phyloP scores from a whole-genome alignment of 306 rosid species.

The Abrus pulchellus region DNA sequence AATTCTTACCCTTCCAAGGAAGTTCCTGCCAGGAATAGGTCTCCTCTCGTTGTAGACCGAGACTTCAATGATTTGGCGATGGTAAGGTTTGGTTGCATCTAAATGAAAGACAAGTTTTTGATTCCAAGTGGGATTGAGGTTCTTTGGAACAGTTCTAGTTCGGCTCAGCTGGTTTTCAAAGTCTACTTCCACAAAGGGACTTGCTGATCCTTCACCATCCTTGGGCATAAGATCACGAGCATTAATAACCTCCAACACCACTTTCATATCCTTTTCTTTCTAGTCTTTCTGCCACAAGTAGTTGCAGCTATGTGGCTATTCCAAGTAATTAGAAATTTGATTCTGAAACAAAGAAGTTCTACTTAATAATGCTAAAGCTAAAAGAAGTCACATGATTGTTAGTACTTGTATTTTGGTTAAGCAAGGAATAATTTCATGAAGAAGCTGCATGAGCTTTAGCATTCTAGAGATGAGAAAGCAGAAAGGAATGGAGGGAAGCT shows the following conservation, averaged over 20 bases:
- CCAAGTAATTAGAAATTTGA: conserved; percentile 65
- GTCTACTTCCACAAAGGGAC: conserved; percentile 73
- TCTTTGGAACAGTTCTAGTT: conserved; percentile 67
- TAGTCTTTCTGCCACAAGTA: conserved; percentile 48
- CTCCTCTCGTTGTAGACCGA: conserved; percentile 64
- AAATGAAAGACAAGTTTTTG: conserved; percentile 60
- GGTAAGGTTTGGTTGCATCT: conserved; percentile 54
- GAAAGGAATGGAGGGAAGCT: conserved; percentile 31
- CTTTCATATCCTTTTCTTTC: conserved; percentile 63
- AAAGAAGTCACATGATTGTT: conserved; percentile 39
- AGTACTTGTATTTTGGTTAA: conserved; percentile 47
- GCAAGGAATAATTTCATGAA: conserved; percentile 73
- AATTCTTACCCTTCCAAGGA: conserved; percentile 80
- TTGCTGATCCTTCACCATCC: conserved; percentile 73
- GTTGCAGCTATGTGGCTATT: conserved; percentile 48
- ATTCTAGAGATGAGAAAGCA: conserved; percentile 24
- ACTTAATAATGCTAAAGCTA: conserved; percentile 49
- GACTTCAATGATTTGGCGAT: conserved; percentile 59
- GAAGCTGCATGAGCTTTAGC: conserved; percentile 57
- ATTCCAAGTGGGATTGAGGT: conserved; percentile 70
- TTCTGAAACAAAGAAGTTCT: conserved; percentile 71
- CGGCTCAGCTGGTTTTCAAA: conserved; percentile 63
- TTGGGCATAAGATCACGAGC: conserved; percentile 77
- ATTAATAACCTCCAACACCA: conserved; percentile 69
- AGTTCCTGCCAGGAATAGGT: conserved; percentile 60